Conservation (phyloP, 75 land plant species). For the Cupressus sempervirens region DNA sequence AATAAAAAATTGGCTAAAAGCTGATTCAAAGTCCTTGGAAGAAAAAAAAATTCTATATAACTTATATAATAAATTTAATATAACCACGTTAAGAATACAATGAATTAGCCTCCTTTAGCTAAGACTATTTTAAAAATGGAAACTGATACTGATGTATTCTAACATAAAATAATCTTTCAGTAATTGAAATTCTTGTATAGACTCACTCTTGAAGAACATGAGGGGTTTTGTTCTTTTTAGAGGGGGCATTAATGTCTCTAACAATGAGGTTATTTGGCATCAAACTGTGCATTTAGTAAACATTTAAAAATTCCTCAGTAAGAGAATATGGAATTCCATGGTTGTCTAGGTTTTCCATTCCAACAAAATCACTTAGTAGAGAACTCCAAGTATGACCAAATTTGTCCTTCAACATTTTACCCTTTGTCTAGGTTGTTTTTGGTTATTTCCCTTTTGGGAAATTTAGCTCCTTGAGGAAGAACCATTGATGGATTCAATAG, state of each 20-base stretch:
- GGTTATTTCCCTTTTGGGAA: too few relatives aligned
- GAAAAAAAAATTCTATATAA: too few relatives aligned
- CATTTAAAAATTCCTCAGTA: slow-evolving; percentile 64
- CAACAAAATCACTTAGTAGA: slow-evolving; percentile 53
- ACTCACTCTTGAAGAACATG: slow-evolving; percentile 33
- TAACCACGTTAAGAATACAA: too few relatives aligned
- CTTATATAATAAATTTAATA: too few relatives aligned
- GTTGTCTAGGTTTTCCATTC: slow-evolving; percentile 41
- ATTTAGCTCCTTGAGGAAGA: too few relatives aligned
- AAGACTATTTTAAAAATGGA: too few relatives aligned
- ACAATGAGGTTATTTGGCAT: slow-evolving; percentile 45
- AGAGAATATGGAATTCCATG: slow-evolving; percentile 78
- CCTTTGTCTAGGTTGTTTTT: too few relatives aligned
- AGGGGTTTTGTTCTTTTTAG: slow-evolving; percentile 24
- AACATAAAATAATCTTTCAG: background rate
- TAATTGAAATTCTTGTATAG: background rate
- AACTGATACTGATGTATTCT: too few relatives aligned
- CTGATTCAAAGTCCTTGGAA: too few relatives aligned
- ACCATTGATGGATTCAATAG: too few relatives aligned
- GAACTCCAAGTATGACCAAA: slow-evolving; percentile 43
- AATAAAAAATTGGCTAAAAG: too few relatives aligned
- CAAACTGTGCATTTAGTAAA: slow-evolving; percentile 68
- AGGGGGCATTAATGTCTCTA: slow-evolving; percentile 30
- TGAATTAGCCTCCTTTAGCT: too few relatives aligned
- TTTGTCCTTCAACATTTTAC: slow-evolving; percentile 53